These are phyloP conservation scores for Phalaenopsis hybrid DNA, from an alignment of 116 monocot species.

Conservation along the genomic window DNA sequence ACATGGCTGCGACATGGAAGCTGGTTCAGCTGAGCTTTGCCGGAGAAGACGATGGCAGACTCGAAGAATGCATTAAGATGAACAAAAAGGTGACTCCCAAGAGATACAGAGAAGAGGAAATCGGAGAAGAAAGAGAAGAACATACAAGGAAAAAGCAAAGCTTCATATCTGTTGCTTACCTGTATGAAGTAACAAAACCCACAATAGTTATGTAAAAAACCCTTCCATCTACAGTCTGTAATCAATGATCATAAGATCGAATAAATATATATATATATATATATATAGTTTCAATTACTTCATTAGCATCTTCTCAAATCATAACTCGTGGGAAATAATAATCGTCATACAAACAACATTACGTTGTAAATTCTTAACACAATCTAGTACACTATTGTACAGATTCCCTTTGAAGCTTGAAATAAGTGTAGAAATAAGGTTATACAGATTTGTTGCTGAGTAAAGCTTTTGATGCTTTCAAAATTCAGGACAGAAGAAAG, in stretches of 20 bases:
- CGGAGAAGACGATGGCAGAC: not conserved
- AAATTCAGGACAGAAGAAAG: no score
- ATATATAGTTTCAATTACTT: not conserved
- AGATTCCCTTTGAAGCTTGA: no score
- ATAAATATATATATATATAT: not conserved
- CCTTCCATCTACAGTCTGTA: not conserved
- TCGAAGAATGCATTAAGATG: not conserved
- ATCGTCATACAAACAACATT: not conserved
- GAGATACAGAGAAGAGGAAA: constrained; percentile 3
- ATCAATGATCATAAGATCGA: not conserved
- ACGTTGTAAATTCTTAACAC: not conserved
- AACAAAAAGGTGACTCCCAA: not conserved
- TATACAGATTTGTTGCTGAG: not conserved
- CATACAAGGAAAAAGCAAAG: not conserved
- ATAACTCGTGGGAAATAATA: not conserved
- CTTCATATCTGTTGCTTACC: not conserved
- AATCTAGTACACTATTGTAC: not conserved
- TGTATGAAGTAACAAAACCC: constrained; percentile 1
- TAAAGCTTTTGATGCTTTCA: no score
- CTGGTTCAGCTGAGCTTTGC: not conserved
- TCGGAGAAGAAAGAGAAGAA: not conserved
- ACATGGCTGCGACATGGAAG: not conserved
- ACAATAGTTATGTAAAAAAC: not conserved
- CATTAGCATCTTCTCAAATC: not conserved
- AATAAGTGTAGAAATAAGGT: not conserved